Evolutionary conservation across 257 asterid species (phyloP).

Genomic region (Voacanga thouarsii): DNA sequence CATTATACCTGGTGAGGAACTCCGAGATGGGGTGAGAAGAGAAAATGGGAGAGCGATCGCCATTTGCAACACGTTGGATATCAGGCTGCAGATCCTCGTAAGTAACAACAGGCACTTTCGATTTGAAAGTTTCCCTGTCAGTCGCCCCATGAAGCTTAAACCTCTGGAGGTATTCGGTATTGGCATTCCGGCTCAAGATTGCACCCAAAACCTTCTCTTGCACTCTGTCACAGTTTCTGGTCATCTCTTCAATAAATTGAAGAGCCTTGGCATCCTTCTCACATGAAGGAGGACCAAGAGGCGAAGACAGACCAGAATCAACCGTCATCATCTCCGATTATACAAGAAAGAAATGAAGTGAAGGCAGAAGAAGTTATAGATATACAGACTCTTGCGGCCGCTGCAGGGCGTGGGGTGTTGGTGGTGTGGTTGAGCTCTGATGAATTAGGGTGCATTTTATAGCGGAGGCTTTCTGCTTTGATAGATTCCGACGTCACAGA

Average conservation of each 20-base stretch:
- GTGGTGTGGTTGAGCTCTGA: constrained; percentile 3
- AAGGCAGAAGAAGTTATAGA: not conserved
- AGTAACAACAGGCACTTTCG: constrained; percentile 56
- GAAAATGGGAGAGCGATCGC: constrained; percentile 68
- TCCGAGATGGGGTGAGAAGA: constrained; percentile 73
- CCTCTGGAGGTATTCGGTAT: constrained; percentile 54
- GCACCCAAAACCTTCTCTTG: constrained; percentile 60
- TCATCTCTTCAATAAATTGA: constrained; percentile 64
- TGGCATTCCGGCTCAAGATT: constrained; percentile 53
- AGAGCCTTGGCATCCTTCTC: constrained; percentile 56
- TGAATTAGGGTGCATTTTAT: constrained; percentile 13
- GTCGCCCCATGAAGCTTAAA: constrained; percentile 51
- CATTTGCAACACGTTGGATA: constrained; percentile 72
- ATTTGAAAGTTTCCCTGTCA: constrained; percentile 61
- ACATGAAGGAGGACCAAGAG: constrained; percentile 38
- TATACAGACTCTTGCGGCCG: too few species aligned
- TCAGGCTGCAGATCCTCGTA: constrained; percentile 77
- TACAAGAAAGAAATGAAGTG: not conserved
- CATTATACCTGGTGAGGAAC: constrained; percentile 70
- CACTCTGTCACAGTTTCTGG: constrained; percentile 39
- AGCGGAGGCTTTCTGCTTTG: not conserved
- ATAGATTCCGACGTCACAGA: constrained; percentile 9
- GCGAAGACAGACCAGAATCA: constrained; percentile 31
- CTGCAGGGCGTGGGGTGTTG: not conserved
- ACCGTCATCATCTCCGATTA: constrained; percentile 34